Conservation (phyloP, 2,329 filamentous ascomycete genomes). For the Microsporum ferrugineum region DNA sequence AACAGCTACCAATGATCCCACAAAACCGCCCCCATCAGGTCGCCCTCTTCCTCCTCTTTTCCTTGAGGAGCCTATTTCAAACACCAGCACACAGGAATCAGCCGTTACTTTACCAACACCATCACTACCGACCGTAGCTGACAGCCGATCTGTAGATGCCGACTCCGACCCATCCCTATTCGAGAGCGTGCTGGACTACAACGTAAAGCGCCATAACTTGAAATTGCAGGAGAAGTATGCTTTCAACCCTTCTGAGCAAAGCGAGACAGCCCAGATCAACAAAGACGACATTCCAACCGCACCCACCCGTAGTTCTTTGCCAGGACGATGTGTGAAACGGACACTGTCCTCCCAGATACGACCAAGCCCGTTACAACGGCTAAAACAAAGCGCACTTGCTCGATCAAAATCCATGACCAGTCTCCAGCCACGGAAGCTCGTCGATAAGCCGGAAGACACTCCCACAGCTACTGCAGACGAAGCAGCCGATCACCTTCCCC, state of each 20-base stretch:
- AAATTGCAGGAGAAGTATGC: constrained; percentile 1
- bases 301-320: neutral
- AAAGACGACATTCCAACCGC: neutral
- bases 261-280: neutral
- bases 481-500: neutral
- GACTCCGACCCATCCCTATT: neutral
- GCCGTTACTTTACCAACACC: neutral
- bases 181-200: neutral
- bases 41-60: neutral
- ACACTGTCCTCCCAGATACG: constrained; percentile 11
- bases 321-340: neutral
- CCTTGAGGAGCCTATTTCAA: neutral
- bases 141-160: neutral
- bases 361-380: constrained; percentile 32
- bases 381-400: constrained; percentile 30
- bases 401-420: constrained; percentile 29
- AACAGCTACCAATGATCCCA: no score
- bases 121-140: neutral
- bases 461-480: neutral
- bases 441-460: neutral
- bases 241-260: neutral
- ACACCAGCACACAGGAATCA: neutral
- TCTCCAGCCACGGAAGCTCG: constrained; percentile 3
- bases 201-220: constrained; percentile 1
- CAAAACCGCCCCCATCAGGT: neutral